Percentiles rank a stretch among this genome's conserved stretches.
phyloP scores from a whole-genome alignment of 2,329 filamentous ascomycete species.

The Tolypocladium ovalisporum region DNA sequence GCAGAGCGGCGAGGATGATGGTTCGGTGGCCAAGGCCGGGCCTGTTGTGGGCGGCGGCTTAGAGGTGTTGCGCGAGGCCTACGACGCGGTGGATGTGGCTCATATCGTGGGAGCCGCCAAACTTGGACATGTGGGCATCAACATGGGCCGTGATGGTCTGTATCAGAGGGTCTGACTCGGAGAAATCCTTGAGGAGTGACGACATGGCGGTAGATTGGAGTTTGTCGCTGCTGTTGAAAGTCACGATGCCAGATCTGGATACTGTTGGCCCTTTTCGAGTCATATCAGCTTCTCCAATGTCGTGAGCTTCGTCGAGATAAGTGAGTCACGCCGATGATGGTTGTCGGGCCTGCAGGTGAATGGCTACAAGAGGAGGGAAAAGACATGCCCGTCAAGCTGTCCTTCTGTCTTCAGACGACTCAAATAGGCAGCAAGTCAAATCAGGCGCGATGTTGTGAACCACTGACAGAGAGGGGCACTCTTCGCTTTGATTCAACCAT shows the following conservation, averaged over 20 bases:
- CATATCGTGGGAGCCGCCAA: background rate
- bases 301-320: background rate
- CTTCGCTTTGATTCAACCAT: background rate
- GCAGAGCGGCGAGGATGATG: background rate
- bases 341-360: background rate
- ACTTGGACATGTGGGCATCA: background rate
- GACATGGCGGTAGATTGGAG: background rate
- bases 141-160: background rate
- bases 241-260: too few species aligned
- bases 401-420: background rate
- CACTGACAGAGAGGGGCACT: background rate
- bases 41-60: background rate
- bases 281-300: background rate
- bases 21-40: background rate
- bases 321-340: background rate
- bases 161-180: background rate
- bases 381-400: background rate
- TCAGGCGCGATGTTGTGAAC: background rate
- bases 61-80: background rate
- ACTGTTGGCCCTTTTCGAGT: background rate
- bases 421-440: too few species aligned
- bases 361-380: background rate
- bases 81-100: background rate
- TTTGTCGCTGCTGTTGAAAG: background rate
- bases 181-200: background rate